phyloP scores from a whole-genome alignment of 768 basidiomycete genomes.

The Collybia mongolica region DNA sequence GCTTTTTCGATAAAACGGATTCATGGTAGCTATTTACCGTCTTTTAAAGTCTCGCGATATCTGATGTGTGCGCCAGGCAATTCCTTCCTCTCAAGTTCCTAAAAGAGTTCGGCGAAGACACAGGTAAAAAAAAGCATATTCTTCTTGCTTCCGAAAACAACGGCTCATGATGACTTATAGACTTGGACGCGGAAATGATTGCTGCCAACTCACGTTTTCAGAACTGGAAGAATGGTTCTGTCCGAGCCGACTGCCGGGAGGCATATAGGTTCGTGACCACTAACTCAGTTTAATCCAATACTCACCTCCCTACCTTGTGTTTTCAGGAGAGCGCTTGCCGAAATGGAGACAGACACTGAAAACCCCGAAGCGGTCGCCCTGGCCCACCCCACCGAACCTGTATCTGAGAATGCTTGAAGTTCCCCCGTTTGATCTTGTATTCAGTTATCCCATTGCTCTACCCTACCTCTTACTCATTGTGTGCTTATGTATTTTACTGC shows the following conservation, averaged over 20 bases:
- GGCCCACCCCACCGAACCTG: no score
- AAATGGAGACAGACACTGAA: slow-evolving; percentile 39
- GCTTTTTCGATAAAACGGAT: slow-evolving; percentile 70
- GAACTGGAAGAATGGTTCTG: slow-evolving; percentile 54
- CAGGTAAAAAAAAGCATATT: slow-evolving; percentile 43
- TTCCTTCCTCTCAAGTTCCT: slow-evolving; percentile 57
- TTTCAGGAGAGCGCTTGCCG: slow-evolving; percentile 39
- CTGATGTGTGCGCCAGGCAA: slow-evolving; percentile 43
- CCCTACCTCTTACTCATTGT: no score
- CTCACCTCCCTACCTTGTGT: neutral
- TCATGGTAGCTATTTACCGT: slow-evolving; percentile 53
- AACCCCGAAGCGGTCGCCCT: neutral
- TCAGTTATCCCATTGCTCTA: no score
- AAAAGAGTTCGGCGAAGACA: slow-evolving; percentile 65
- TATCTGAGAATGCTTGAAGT: no score
- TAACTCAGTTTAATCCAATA: neutral
- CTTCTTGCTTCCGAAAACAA: neutral
- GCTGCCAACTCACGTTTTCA: slow-evolving; percentile 49
- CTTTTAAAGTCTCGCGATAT: neutral
- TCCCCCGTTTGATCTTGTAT: no score
- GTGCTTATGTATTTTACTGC: no score
- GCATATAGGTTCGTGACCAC: slow-evolving; percentile 56
- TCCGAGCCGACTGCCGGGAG: slow-evolving; percentile 54
- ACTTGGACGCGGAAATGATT: slow-evolving; percentile 63
- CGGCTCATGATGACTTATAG: slow-evolving; percentile 32